Evolutionary conservation across 1,284 basidiomycete species (phyloP), one percentile per base, ranked within the genome.

Genomic region (Naganishia albida): DNA sequence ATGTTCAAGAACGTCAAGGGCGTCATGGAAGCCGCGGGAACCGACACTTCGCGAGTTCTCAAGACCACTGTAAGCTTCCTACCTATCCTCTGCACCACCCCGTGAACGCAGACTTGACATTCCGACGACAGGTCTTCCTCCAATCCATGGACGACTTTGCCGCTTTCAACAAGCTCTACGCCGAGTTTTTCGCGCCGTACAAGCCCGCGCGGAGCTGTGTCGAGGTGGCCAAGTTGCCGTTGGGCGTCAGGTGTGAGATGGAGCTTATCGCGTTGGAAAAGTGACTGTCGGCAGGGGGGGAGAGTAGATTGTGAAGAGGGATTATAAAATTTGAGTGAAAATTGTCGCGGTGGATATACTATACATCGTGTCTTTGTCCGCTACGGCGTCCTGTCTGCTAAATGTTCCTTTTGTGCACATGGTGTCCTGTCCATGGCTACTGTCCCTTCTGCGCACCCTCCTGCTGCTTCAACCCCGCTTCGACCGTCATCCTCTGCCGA

Each of bases 141-240:
- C 92, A 95, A 78, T 82, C 85, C 72, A 95, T 98, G 92, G 83
- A 89, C 74, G 90, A 98, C 80, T 97, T 97, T 78, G 86, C 77
- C 15, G 82, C 84, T 62, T 87, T 97, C 77, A 99, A 98, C 78
- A 74, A 72, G 67, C 69, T 77, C 46, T 93, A 93, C 77, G 84
- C 84, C 51, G 82, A 84, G 63, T 88, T 89, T 80, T 95, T 94
- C 76, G 91, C 89, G n/a, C 82, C 86, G 59, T 89, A 93, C 82
- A 93, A 91, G 80, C 95, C 95, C 55, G 92, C 95, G 1, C 84
- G 95, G 68, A 93, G 91, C 23, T 88, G 90, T 59, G 90, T 95
- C 57, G 89, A 92, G 82, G 91, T 88, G 26, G 84, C 89, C 16
- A 83, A 87, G 44, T 82, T 91, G 43, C 89, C 89, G 39, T 85